A percentile compares a stretch with the other conserved stretches of the same genome.
Conservation (phyloP, 345 rosid genomes). For the Salix caprea region DNA sequence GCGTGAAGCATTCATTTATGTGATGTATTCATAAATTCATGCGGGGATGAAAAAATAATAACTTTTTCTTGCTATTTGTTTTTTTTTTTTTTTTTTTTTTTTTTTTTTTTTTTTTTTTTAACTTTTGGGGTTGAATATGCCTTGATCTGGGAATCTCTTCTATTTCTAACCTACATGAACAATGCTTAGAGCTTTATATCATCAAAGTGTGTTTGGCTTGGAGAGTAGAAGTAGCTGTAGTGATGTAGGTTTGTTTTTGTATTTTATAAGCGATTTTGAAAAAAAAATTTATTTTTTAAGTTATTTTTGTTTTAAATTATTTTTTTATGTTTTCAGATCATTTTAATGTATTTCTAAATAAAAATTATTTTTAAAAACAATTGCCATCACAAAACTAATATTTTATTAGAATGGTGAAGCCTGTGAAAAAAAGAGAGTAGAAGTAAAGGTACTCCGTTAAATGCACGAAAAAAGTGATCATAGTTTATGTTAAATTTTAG, state of each 20-base stretch:
- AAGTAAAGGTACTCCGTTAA: too few relatives aligned
- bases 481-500: too few relatives aligned
- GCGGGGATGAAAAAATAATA: not conserved
- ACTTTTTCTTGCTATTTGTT: not conserved
- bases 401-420: not conserved
- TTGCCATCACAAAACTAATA: not conserved
- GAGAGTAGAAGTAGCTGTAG: not conserved
- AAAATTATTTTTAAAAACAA: too few relatives aligned
- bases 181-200: not conserved
- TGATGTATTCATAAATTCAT: slow-evolving; percentile 13
- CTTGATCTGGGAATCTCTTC: not conserved
- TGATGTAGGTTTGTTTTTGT: not conserved
- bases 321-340: too few relatives aligned
- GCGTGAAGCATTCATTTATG: slow-evolving; percentile 38
- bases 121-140: not conserved
- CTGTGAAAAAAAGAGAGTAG: too few relatives aligned
- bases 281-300: too few relatives aligned
- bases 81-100: too few relatives aligned
- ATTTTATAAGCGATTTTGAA: too few relatives aligned
- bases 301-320: too few relatives aligned
- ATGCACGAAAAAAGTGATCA: too few relatives aligned
- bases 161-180: not conserved
- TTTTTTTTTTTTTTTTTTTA: too few relatives aligned
- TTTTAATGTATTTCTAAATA: too few relatives aligned
- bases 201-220: not conserved